These are phyloP conservation scores for Xeromyces bisporus DNA, from an alignment of 495 filamentous ascomycete genomes.

Conservation along the genomic window DNA sequence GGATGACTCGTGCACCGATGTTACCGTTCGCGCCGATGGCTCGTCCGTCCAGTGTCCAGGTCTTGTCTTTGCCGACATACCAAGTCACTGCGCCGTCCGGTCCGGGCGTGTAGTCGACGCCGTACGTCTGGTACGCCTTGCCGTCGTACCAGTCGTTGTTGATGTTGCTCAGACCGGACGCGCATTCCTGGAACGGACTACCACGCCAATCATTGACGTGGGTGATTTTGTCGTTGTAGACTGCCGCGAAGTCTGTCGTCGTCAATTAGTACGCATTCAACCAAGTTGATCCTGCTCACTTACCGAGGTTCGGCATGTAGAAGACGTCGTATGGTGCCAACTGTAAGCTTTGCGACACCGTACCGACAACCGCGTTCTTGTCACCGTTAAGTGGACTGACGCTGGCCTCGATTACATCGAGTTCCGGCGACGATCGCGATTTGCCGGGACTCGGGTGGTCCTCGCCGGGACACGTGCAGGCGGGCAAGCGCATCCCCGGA, in stretches of 20 bases:
- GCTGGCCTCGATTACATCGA: too few species aligned
- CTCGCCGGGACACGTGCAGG: too few species aligned
- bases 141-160: too few species aligned
- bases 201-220: too few species aligned
- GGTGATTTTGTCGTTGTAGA: conserved; percentile 43
- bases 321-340: conserved; percentile 61
- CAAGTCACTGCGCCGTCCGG: conserved; percentile 42
- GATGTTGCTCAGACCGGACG: too few species aligned
- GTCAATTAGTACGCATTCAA: conserved; percentile 1
- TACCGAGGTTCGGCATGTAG: conserved; percentile 56
- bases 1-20: conserved; percentile 50
- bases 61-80: conserved; percentile 48
- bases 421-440: conserved; percentile 57
- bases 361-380: conserved; percentile 32
- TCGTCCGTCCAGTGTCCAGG: conserved; percentile 48
- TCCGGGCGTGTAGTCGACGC: conserved; percentile 58
- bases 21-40: conserved; percentile 59
- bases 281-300: too few species aligned
- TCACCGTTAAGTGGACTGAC: too few species aligned
- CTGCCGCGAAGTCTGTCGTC: conserved; percentile 38
- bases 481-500: conserved; percentile 59
- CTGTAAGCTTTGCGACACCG: conserved; percentile 56
- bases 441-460: too few species aligned
- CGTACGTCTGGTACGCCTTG: conserved; percentile 52
- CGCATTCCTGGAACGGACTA: too few species aligned